Conservation (phyloP, 768 basidiomycete species). For the Nidularia sp. region DNA sequence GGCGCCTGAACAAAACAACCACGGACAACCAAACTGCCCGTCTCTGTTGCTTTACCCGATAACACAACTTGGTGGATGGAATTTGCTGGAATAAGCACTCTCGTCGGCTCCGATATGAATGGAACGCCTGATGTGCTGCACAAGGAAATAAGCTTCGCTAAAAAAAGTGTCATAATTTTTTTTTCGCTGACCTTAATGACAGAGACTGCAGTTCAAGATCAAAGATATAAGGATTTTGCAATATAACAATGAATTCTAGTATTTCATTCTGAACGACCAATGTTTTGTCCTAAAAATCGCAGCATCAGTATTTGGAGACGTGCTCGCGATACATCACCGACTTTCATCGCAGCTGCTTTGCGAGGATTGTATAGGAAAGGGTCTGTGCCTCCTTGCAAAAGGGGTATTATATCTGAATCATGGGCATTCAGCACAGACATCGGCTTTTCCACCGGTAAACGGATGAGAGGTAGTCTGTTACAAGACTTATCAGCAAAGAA, state of each 20-base stretch:
- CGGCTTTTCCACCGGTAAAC: conserved; percentile 72
- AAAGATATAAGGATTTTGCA: conserved; percentile 92
- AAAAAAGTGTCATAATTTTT: neutral
- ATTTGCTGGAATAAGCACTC: conserved; percentile 68
- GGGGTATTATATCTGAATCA: conserved; percentile 34
- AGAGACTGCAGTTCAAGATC: conserved; percentile 85
- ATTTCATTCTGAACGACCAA: conserved; percentile 79
- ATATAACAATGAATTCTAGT: conserved; percentile 75
- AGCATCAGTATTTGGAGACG: conserved; percentile 1
- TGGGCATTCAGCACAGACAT: conserved; percentile 45
- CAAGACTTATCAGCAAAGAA: conserved; percentile 2
- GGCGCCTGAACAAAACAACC: conserved; percentile 79
- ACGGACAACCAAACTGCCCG: conserved; percentile 67
- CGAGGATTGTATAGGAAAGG: conserved; percentile 94
- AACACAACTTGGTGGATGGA: conserved; percentile 73
- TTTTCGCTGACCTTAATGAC: conserved; percentile 68
- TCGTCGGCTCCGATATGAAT: conserved; percentile 63
- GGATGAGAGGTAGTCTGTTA: conserved; percentile 62
- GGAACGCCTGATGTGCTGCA: conserved; percentile 76
- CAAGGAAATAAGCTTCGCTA: conserved; percentile 1
- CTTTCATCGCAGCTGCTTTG: conserved; percentile 55
- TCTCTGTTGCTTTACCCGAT: conserved; percentile 55
- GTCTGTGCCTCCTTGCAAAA: conserved; percentile 59
- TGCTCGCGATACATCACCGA: conserved; percentile 5
- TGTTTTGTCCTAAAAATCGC: conserved; percentile 41